Base-by-base conservation (phyloP, 2,329 filamentous ascomycete species). In the Talaromyces sp. region DNA sequence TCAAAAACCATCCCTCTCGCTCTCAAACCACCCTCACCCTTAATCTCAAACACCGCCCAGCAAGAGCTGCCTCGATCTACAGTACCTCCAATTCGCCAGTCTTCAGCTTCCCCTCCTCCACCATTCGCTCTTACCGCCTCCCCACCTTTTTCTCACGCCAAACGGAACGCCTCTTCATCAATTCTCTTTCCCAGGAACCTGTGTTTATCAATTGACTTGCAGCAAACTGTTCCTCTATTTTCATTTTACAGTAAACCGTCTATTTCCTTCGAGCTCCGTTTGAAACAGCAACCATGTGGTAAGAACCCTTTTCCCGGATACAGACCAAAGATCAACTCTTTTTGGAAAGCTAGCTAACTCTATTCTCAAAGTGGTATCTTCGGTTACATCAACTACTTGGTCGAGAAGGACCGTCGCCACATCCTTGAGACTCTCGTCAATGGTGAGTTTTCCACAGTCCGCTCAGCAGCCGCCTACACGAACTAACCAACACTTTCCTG, bases 381-480 rank as follows among this genome's bases (percentile, higher is more conserved):
- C 84, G 94, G 94, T 75, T 98, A 98, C 86, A 92, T 98, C 85
- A 98, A 98, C 85, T 98, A 98, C 83, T 85, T 98, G 79, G 93
- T 98, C 79, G 95, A 98, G 87, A 97, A 96, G 88, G 94, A 98
- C 84, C 89, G 95, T 80, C 93, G 92, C 82, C 96, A 91, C 83
- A 96, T 98, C 80, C 86, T 98, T 77, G 89, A 97, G 79, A 98
- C 94, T 69, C 86, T 99, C 73, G 91, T 97, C 80, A 97, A 98
- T 84, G 94, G 93, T 93, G 82, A 81, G 89, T 83, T 36, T 22
- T 59, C 36, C 7, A n/a, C 58, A 3, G 31, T 36, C 65, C 8
- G 27, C 29, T 17, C 34, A 31, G 19, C 17, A 4, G 5, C 49
- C 25, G 22, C 38, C 25, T 29, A n/a, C 36, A 63, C 60, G 10